phyloP scores from a whole-genome alignment of 2,329 filamentous ascomycete genomes.

The Helminthosporium solani region DNA sequence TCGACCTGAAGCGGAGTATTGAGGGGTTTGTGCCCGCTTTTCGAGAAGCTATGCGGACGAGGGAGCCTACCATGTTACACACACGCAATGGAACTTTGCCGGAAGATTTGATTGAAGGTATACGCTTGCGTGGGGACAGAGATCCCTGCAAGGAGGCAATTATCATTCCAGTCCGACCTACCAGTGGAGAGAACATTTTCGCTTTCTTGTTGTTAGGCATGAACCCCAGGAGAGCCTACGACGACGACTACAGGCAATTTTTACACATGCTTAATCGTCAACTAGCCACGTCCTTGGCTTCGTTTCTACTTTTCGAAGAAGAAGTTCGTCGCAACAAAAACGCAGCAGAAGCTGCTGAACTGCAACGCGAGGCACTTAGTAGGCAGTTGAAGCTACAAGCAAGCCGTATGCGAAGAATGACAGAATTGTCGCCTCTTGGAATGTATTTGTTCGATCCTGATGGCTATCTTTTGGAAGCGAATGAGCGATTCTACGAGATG shows the following conservation, averaged over 20 bases:
- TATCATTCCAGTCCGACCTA: slow-evolving; percentile 35
- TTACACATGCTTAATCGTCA: slow-evolving; percentile 34
- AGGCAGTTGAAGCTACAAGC: slow-evolving; percentile 32
- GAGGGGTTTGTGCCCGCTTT: slow-evolving; percentile 37
- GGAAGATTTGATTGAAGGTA: slow-evolving; percentile 27
- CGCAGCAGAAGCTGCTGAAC: slow-evolving; percentile 27
- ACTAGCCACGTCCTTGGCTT: slow-evolving; percentile 36
- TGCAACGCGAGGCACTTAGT: slow-evolving; percentile 31
- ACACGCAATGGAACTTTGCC: slow-evolving; percentile 29
- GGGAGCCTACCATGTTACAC: slow-evolving; percentile 30
- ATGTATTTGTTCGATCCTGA: slow-evolving; percentile 41
- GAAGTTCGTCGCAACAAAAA: slow-evolving; percentile 31
- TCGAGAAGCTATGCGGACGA: slow-evolving; percentile 35
- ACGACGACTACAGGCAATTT: slow-evolving; percentile 36
- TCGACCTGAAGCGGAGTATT: slow-evolving; percentile 30
- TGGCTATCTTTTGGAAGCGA: slow-evolving; percentile 45
- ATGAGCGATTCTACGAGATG: slow-evolving; percentile 50
- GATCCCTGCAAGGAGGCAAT: slow-evolving; percentile 37
- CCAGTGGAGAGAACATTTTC: slow-evolving; percentile 32
- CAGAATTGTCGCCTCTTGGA: slow-evolving; percentile 34
- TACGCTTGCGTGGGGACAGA: slow-evolving; percentile 35
- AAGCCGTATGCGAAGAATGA: slow-evolving; percentile 38
- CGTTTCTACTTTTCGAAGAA: slow-evolving; percentile 35
- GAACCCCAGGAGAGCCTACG: slow-evolving; percentile 36
- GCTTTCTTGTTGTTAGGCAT: slow-evolving; percentile 36